Percentiles rank a stretch among this genome's conserved stretches.
Conservation (phyloP, 495 filamentous ascomycete genomes). For the Penicillium mononematosum region DNA sequence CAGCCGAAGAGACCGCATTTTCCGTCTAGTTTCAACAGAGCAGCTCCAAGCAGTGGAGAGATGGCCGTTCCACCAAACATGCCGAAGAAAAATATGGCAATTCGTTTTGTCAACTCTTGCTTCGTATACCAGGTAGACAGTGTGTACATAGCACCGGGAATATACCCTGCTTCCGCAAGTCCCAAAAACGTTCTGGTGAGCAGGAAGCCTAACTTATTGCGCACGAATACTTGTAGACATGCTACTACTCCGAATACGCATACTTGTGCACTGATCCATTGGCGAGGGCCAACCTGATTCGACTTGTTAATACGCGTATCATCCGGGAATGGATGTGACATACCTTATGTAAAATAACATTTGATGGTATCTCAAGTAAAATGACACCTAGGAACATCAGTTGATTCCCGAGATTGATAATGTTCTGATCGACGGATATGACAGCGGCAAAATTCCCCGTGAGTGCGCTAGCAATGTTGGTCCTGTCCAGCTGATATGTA, state of each 20-base stretch:
- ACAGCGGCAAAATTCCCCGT: constrained; percentile 45
- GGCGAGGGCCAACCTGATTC: constrained; percentile 44
- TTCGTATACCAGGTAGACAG: constrained; percentile 57
- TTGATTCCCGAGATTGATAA: constrained; percentile 56
- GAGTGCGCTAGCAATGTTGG: constrained; percentile 44
- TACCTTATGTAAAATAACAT: constrained; percentile 26
- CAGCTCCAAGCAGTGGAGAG: constrained; percentile 39
- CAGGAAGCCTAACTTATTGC: constrained; percentile 43
- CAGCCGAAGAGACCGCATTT: constrained; percentile 49
- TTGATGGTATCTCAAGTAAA: constrained; percentile 53
- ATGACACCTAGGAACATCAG: constrained; percentile 54
- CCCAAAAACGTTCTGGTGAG: constrained; percentile 48
- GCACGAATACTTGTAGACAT: constrained; percentile 52
- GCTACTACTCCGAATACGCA: constrained; percentile 52
- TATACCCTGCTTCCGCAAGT: constrained; percentile 55
- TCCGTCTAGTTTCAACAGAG: constrained; percentile 47
- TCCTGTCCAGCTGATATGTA: constrained; percentile 45
- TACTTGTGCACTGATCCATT: constrained; percentile 53
- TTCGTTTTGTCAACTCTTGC: constrained; percentile 48
- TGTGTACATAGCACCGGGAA: constrained; percentile 55
- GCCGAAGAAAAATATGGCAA: constrained; percentile 54
- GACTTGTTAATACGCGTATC: background rate
- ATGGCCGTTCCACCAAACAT: constrained; percentile 49
- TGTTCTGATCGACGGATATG: constrained; percentile 48
- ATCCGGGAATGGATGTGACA: background rate